A percentile compares a stretch with the other conserved stretches of the same genome.
Conservation (phyloP, 805 yeast species). For the Starmerella apis region DNA sequence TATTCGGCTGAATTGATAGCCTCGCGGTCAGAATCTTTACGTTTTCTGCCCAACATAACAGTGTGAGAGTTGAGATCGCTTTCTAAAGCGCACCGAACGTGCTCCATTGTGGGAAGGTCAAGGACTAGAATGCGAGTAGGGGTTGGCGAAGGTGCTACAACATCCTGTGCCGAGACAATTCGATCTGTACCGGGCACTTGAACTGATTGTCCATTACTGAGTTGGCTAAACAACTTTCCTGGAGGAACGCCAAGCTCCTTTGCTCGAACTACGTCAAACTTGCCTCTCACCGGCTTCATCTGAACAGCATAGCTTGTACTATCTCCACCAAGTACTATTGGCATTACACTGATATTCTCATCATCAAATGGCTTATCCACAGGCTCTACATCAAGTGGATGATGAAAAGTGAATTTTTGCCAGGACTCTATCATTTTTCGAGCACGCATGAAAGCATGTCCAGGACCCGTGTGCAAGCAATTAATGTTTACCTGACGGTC, state of each 20-base stretch:
- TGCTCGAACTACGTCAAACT: constrained; percentile 59
- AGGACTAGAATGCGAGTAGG: constrained; percentile 56
- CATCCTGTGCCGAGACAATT: constrained; percentile 55
- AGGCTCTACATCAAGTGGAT: constrained; percentile 42
- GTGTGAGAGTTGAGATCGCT: not conserved
- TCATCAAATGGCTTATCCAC: constrained; percentile 18
- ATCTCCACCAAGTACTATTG: constrained; percentile 17
- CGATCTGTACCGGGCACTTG: constrained; percentile 24
- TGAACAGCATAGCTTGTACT: constrained; percentile 54
- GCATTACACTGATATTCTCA: constrained; percentile 25
- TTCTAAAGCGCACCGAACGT: constrained; percentile 32
- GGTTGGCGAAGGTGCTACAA: constrained; percentile 49
- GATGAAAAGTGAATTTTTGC: constrained; percentile 77
- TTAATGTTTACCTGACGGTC: constrained; percentile 34
- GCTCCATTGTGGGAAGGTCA: constrained; percentile 55
- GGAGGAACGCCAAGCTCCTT: constrained; percentile 55
- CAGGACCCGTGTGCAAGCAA: constrained; percentile 14
- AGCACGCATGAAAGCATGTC: constrained; percentile 37
- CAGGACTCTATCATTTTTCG: constrained; percentile 63
- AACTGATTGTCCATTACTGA: constrained; percentile 53
- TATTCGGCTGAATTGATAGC: not conserved
- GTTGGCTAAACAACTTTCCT: constrained; percentile 47
- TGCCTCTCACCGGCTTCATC: constrained; percentile 63
- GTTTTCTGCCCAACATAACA: constrained; percentile 5
- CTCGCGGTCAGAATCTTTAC: constrained; percentile 14